Evolutionary conservation across 257 asterid genomes (phyloP).

Genomic region (Przewalskia tangutica): DNA sequence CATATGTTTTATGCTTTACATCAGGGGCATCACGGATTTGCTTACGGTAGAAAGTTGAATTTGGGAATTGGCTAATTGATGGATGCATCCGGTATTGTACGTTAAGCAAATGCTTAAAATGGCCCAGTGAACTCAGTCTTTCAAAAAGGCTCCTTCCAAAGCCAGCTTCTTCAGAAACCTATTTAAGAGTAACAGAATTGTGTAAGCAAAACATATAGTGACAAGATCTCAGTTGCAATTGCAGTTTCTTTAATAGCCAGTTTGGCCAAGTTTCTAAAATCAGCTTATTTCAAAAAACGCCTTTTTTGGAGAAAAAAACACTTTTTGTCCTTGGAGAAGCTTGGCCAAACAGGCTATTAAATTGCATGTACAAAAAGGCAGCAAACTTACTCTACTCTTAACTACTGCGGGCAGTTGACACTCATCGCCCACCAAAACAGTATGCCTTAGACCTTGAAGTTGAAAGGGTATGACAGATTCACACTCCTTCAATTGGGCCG

Average conservation of each 20-base stretch:
- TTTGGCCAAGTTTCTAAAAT: too few relatives aligned
- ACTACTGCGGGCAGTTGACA: conserved; percentile 12
- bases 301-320: too few relatives aligned
- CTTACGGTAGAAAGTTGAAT: neutral
- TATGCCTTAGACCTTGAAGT: neutral
- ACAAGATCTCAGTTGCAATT: neutral
- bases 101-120: conserved; percentile 4
- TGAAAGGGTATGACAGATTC: conserved; percentile 13
- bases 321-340: too few relatives aligned
- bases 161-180: conserved; percentile 2
- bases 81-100: conserved; percentile 15
- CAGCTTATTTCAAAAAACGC: too few relatives aligned
- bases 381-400: conserved; percentile 4
- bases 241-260: neutral
- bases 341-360: too few relatives aligned
- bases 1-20: neutral
- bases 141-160: conserved; percentile 9
- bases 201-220: neutral
- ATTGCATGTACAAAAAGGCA: neutral
- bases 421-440: conserved; percentile 14
- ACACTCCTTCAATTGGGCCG: conserved; percentile 11
- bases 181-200: neutral
- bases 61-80: conserved; percentile 9
- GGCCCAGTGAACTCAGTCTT: conserved; percentile 10
- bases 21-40: conserved; percentile 4